Base-by-base conservation (phyloP, 2,329 filamentous ascomycete species). In the Macrophomina pseudophaseolina region DNA sequence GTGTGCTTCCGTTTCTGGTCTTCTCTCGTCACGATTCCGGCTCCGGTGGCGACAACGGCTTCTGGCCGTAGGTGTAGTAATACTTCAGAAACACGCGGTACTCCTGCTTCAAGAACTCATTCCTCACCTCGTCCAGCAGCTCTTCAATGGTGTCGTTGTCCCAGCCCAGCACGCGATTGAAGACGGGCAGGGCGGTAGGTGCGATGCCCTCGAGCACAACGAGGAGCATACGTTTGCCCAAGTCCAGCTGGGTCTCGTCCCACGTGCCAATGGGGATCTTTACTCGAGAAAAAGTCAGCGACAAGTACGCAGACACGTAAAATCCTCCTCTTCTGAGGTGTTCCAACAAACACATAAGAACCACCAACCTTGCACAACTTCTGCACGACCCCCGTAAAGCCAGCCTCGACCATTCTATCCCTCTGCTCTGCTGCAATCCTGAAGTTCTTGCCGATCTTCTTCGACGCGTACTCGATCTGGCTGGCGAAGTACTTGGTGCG, bases 341-440 rank as follows among this genome's bases (percentile, higher is more conserved):
- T 11, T 30, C 5, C 23, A 32, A 30, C 30, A 2, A 23, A 23
- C 23, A 23, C 5, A 51, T 3, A 6, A 23, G 46, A 54, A 16
- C 11, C 12, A 38, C 63, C 18, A 51, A 75, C 75, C 72, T 79
- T 78, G 51, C 76, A 71, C 3, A 77, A 64, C 68, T 73, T 75
- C 67, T 78, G 75, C 9, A 71, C 65, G 5, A 78, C 74, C 53
- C 77, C 72, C 7, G 74, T 70, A 54, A 79, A 79, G 11, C 76
- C 76, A 1, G 72, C 71, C 11, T 73, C 71, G 16, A 54, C 52
- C 64, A 74, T 69, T n/a, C 68, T 64, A 8, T 65, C 54, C 67
- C 70, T 70, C 33, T 68, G 64, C 44, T 53, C 35, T 28, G 32
- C 46, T 14, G 67, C 64, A 35, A 56, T 53, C 12, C 58, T 30